A percentile compares a stretch with the other conserved stretches of the same genome.
Evolutionary conservation across 2,329 filamentous ascomycete species (phyloP).

Genomic region (Botryosphaeria dothidea): DNA sequence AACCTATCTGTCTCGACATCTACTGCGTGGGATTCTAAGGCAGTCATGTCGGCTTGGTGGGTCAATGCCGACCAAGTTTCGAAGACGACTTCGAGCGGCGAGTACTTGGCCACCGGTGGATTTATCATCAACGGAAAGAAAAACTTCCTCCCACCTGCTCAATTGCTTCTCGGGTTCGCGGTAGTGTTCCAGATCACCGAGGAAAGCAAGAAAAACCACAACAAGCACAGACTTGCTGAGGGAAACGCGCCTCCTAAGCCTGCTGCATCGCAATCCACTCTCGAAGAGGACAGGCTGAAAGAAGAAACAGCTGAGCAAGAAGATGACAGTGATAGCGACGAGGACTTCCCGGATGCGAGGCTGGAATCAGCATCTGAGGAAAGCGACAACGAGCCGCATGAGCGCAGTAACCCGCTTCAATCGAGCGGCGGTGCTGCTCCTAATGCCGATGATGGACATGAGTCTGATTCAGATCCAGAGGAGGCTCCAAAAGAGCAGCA

Average conservation of each 20-base stretch:
- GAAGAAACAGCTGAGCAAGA: slow-evolving; percentile 29
- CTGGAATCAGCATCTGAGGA: slow-evolving; percentile 37
- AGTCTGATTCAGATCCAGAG: slow-evolving; percentile 1
- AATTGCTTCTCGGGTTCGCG: slow-evolving; percentile 83
- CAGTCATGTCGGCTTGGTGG: slow-evolving; percentile 96
- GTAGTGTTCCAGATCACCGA: slow-evolving; percentile 88
- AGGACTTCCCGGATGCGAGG: slow-evolving; percentile 48
- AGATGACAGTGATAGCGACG: slow-evolving; percentile 41
- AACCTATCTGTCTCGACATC: slow-evolving; percentile 82
- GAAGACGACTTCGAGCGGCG: slow-evolving; percentile 77
- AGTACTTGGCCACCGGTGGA: slow-evolving; percentile 74
- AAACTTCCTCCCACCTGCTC: slow-evolving; percentile 85
- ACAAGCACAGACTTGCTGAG: slow-evolving; percentile 68
- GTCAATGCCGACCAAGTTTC: slow-evolving; percentile 86
- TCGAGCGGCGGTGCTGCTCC: slow-evolving; percentile 19
- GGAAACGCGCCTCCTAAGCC: slow-evolving; percentile 9
- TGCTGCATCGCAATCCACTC: slow-evolving; percentile 22
- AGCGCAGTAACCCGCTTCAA: slow-evolving; percentile 43
- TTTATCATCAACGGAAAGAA: slow-evolving; percentile 86
- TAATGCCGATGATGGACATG: slow-evolving; percentile 14
- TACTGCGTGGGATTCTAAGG: slow-evolving; percentile 93
- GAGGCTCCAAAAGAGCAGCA: neutral
- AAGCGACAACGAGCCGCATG: slow-evolving; percentile 34
- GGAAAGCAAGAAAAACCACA: slow-evolving; percentile 78
- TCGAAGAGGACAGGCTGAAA: slow-evolving; percentile 20